phyloP scores from a whole-genome alignment of 2,329 filamentous ascomycete genomes.

The Lachnellula arida region DNA sequence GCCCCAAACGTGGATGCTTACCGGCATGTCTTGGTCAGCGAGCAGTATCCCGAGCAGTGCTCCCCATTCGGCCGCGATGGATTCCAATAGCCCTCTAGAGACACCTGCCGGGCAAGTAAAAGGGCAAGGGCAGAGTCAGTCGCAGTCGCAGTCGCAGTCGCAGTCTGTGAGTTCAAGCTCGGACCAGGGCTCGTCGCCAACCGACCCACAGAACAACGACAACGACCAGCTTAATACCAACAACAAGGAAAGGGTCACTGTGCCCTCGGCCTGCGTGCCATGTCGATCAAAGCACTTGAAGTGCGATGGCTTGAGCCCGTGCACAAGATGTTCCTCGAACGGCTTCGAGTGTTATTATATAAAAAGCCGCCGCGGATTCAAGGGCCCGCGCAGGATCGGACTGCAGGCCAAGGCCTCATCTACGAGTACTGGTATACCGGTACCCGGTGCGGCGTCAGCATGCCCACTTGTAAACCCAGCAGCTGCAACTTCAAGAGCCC shows the following conservation, averaged over 20 bases:
- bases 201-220: background rate
- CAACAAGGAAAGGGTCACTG: conserved; percentile 8
- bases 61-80: background rate
- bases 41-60: background rate
- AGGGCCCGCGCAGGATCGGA: conserved; percentile 53
- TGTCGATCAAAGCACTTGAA: conserved; percentile 57
- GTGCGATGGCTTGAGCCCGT: conserved; percentile 66
- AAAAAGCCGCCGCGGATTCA: conserved; percentile 69
- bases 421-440: conserved; percentile 8
- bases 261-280: conserved; percentile 19
- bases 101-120: background rate
- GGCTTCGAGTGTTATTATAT: conserved; percentile 65
- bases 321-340: conserved; percentile 57
- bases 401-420: conserved; percentile 26
- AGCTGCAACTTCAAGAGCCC: conserved; percentile 13
- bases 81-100: background rate
- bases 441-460: conserved; percentile 8
- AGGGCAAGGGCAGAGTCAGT: background rate
- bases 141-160: no score
- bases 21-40: background rate
- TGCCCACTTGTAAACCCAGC: conserved; percentile 24
- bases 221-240: background rate
- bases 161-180: background rate
- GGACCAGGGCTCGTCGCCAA: background rate
- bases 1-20: background rate